Evolutionary conservation across 805 yeast species (phyloP), one percentile per base, ranked within the genome.

Genomic region (Candida ascalaphidarum): DNA sequence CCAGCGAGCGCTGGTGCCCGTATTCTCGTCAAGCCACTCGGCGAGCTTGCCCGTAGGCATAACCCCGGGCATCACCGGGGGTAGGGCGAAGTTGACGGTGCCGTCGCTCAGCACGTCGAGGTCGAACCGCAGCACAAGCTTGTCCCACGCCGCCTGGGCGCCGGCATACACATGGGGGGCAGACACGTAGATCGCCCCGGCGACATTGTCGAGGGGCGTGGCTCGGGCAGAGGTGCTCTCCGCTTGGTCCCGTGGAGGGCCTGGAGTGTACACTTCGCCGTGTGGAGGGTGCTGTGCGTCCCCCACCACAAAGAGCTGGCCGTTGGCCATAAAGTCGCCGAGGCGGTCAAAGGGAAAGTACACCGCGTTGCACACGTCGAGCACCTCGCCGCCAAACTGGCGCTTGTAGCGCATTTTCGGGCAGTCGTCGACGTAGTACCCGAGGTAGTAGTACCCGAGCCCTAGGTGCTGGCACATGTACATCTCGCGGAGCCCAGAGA

Each of bases 381-480:
- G 48, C 4, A 81, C 43, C 38, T 80, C 81, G 4, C 88, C 92
- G 1, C 89, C 89, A 51, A 80, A 85, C 35, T 74, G 71, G 16
- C 68, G 74, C 52, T 86, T 86, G 46, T 88, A 88, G 26, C 59
- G 63, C 95, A 86, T 85, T 51, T 86, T 86, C 1, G 58, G 63
- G 48, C 95, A 83, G 39, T 80, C 86, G 4, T 76, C 76, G 25
- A 84, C 74, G 44, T 77, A 86, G 39, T 74, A 83, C 0, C 96
- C 96, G 53, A 86, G 46, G 41, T 82, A 82, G 46, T 85, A 83
- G 52, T 71, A 74, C 3, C 68, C 63, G 25, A 61, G 25, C 6
- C 61, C 57, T 21, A 74, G 53, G 23, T 67, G 49, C 16, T 62
- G 39, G 4, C 76, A 58, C 48, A 82, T 45, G 2, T 71, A 61